Percentiles rank a stretch among this genome's conserved stretches.
Conservation (phyloP, 106 monocot species). For the Dendrobium chrysotoxum region DNA sequence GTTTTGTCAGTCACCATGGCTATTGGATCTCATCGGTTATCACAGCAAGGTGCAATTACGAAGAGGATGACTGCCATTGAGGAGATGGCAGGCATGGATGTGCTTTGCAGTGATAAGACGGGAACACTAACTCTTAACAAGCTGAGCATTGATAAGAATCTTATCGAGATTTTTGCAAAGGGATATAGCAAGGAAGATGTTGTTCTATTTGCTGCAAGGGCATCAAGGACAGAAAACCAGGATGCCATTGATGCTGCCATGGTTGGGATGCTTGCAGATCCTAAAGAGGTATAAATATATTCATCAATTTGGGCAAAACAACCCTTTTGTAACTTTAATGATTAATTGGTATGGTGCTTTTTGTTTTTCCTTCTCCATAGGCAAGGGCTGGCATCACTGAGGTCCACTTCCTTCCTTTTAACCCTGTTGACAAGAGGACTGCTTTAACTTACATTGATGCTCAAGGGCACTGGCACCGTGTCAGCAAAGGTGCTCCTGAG, state of each 20-base stretch:
- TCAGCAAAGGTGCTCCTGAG: constrained; percentile 74
- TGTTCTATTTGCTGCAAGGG: constrained; percentile 61
- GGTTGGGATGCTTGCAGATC: constrained; percentile 86
- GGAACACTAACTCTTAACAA: constrained; percentile 93
- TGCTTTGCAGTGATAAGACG: constrained; percentile 96
- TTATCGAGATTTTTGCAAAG: constrained; percentile 68
- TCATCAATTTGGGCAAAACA: background rate
- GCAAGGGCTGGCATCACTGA: constrained; percentile 74
- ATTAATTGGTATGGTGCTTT: background rate
- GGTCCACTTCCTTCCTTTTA: constrained; percentile 70
- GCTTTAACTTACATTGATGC: constrained; percentile 65
- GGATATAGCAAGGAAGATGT: constrained; percentile 70
- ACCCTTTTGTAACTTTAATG: background rate
- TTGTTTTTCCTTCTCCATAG: constrained; percentile 11
- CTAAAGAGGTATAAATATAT: constrained; percentile 46
- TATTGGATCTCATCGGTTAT: constrained; percentile 75
- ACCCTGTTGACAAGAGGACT: constrained; percentile 74
- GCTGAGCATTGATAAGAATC: constrained; percentile 77
- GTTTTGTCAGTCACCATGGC: constrained; percentile 88
- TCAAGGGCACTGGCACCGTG: constrained; percentile 62
- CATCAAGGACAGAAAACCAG: constrained; percentile 74
- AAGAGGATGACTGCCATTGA: constrained; percentile 99
- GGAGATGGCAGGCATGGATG: constrained; percentile 99
- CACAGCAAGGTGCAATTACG: constrained; percentile 93
- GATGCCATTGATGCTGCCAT: constrained; percentile 85